Percentiles rank a stretch among this genome's conserved stretches.
Evolutionary conservation across 164 flowering plant species (phyloP).

Genomic region (Vitis cinerea): DNA sequence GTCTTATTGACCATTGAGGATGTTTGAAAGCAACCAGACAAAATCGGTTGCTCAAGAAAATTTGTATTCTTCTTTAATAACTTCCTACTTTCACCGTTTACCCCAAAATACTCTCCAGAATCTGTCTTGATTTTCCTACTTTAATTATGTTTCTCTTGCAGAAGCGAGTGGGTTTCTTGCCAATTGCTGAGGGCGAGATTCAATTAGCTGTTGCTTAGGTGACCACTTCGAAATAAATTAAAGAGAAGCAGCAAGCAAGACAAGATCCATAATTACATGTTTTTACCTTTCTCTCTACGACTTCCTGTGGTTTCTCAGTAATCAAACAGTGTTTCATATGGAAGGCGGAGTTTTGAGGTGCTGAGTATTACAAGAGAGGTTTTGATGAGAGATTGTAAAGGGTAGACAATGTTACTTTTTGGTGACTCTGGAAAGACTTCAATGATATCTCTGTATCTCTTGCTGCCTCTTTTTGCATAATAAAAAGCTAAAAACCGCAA

Average conservation of each 20-base stretch:
- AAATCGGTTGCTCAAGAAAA: too few relatives aligned
- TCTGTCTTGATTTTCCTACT: too few relatives aligned
- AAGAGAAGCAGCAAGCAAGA: neutral
- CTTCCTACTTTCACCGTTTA: too few relatives aligned
- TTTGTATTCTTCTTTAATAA: too few relatives aligned
- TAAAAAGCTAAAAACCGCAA: too few relatives aligned
- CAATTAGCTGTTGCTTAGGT: slow-evolving; percentile 27
- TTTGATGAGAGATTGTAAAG: neutral
- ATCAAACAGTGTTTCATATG: neutral
- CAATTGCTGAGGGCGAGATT: slow-evolving; percentile 29
- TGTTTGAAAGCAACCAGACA: too few relatives aligned
- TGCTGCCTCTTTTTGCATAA: too few relatives aligned
- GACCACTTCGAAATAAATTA: neutral
- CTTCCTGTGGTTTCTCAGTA: neutral
- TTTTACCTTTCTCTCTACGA: neutral
- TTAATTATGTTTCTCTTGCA: slow-evolving; percentile 15
- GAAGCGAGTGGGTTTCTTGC: slow-evolving; percentile 44
- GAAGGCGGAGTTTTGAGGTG: neutral
- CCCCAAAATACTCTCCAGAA: too few relatives aligned
- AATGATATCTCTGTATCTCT: too few relatives aligned
- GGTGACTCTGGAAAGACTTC: too few relatives aligned
- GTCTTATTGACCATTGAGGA: too few relatives aligned
- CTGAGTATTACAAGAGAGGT: neutral
- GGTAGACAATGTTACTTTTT: too few relatives aligned
- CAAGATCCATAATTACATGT: neutral